These are phyloP conservation scores for Monosporascus sp. DNA, from an alignment of 2,329 filamentous ascomycete species.

Conservation along the genomic window DNA sequence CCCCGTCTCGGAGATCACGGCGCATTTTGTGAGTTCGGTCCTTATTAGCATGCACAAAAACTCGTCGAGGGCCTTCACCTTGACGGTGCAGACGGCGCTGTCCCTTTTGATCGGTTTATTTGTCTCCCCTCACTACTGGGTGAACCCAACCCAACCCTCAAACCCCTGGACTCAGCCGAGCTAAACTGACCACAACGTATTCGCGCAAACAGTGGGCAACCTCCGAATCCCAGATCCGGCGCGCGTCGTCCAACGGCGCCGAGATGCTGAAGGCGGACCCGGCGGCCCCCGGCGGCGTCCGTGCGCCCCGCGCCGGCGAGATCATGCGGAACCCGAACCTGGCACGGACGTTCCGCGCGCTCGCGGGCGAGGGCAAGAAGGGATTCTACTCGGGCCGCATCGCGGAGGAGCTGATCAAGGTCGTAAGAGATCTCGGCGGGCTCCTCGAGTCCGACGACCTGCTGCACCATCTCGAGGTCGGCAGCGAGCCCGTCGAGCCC, in stretches of 20 bases:
- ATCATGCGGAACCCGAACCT: slow-evolving; percentile 82
- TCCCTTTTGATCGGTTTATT: too few relatives aligned
- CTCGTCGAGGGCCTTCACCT: too few relatives aligned
- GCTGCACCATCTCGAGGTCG: slow-evolving; percentile 59
- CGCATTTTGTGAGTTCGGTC: slow-evolving; percentile 53
- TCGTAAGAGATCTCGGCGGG: slow-evolving; percentile 70
- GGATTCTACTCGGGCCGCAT: slow-evolving; percentile 88
- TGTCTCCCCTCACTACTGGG: too few relatives aligned
- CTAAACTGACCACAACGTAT: not conserved
- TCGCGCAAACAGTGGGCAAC: slow-evolving; percentile 58
- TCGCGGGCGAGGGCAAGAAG: slow-evolving; percentile 76
- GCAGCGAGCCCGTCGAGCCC: slow-evolving; percentile 76
- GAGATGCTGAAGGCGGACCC: slow-evolving; percentile 84
- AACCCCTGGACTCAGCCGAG: too few relatives aligned
- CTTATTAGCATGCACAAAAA: too few relatives aligned
- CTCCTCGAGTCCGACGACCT: slow-evolving; percentile 76
- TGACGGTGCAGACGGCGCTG: too few relatives aligned
- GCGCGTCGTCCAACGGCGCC: slow-evolving; percentile 76
- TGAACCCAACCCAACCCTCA: too few relatives aligned
- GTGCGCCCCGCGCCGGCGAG: slow-evolving; percentile 75
- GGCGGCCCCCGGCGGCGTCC: slow-evolving; percentile 59
- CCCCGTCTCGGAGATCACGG: slow-evolving; percentile 77
- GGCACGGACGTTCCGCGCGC: slow-evolving; percentile 71
- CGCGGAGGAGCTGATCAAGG: slow-evolving; percentile 74
- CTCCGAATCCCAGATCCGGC: slow-evolving; percentile 57